phyloP scores from a whole-genome alignment of 1,139 yeast genomes.

The Pichia sp. region DNA sequence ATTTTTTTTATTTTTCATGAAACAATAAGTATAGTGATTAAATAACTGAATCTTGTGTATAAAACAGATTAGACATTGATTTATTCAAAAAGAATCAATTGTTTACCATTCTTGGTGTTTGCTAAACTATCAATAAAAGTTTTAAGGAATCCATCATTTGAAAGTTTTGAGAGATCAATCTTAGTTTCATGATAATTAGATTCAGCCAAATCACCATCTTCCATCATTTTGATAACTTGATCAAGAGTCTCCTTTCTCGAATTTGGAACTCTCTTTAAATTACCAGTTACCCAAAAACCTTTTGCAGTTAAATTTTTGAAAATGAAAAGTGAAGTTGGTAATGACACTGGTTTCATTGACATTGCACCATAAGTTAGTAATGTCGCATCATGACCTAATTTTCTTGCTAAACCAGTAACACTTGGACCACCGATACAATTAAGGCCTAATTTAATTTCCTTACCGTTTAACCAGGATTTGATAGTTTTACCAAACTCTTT shows the following conservation, averaged over 20 bases:
- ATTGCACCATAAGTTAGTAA: slow-evolving; percentile 94
- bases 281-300: slow-evolving; percentile 92
- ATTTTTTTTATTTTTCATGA: not conserved
- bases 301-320: slow-evolving; percentile 80
- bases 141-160: slow-evolving; percentile 46
- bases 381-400: slow-evolving; percentile 59
- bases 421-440: slow-evolving; percentile 93
- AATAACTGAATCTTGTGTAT: too few relatives aligned
- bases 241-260: slow-evolving; percentile 55
- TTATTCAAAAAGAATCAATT: slow-evolving; percentile 20
- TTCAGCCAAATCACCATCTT: slow-evolving; percentile 54
- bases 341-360: slow-evolving; percentile 88
- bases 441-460: slow-evolving; percentile 65
- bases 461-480: slow-evolving; percentile 56
- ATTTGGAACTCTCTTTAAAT: slow-evolving; percentile 58
- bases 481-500: slow-evolving; percentile 56
- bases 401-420: slow-evolving; percentile 74
- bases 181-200: slow-evolving; percentile 48
- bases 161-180: slow-evolving; percentile 35
- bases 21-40: not conserved
- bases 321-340: slow-evolving; percentile 84
- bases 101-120: slow-evolving; percentile 27
- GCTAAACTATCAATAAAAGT: slow-evolving; percentile 42
- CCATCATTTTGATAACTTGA: slow-evolving; percentile 61
- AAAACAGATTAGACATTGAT: not conserved